These are phyloP conservation scores for Nannochloris sp. DNA, from an alignment of 139 green algal genomes.

Conservation along the genomic window DNA sequence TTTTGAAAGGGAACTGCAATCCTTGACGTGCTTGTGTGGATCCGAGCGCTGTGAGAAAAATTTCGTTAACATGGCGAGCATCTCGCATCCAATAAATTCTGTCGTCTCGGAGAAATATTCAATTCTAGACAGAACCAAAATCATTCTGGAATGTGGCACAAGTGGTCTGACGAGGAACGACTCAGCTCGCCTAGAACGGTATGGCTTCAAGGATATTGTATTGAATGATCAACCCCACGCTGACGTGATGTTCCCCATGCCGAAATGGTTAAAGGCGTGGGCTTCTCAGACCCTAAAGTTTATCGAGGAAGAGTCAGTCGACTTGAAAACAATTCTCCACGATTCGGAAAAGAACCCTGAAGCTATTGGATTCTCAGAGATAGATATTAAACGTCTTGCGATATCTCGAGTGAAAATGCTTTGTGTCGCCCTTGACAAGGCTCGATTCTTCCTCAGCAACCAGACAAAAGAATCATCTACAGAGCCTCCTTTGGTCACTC, in stretches of 20 bases:
- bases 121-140: conserved; percentile 60
- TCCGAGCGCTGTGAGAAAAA: conserved; percentile 50
- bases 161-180: conserved; percentile 33
- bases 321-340: conserved; percentile 37
- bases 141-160: conserved; percentile 43
- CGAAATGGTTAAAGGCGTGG: conserved; percentile 73
- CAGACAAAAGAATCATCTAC: conserved; percentile 10
- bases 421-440: conserved; percentile 72
- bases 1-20: conserved; percentile 58
- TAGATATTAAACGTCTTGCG: conserved; percentile 28
- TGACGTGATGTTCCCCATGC: conserved; percentile 15
- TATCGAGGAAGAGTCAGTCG: conserved; percentile 48
- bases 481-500: conserved; percentile 39
- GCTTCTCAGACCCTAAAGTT: conserved; percentile 43
- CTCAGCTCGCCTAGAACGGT: conserved; percentile 32
- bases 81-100: conserved; percentile 45
- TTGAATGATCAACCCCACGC: conserved; percentile 19
- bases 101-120: conserved; percentile 51
- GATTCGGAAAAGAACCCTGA: conserved; percentile 22
- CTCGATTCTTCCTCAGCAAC: conserved; percentile 50
- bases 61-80: conserved; percentile 24
- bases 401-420: conserved; percentile 62
- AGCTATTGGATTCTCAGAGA: conserved; percentile 11
- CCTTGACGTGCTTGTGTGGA: conserved; percentile 71
- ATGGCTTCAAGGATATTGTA: conserved; percentile 30